Conservation (phyloP, 805 yeast genomes). For the Candida ipomoeae region DNA sequence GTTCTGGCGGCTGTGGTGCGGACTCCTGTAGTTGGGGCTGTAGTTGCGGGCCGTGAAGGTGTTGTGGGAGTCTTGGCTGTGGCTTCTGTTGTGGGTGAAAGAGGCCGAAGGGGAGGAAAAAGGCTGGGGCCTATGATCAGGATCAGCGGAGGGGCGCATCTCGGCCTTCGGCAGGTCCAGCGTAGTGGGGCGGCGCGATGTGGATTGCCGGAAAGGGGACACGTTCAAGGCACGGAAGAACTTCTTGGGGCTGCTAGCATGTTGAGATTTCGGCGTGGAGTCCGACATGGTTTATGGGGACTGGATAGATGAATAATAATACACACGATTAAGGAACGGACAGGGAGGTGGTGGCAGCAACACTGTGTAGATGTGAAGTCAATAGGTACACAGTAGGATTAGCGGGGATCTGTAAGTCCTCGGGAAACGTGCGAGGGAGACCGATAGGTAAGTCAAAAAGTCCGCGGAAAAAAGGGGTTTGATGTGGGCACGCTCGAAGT, state of each 20-base stretch:
- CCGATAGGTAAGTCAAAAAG: no score
- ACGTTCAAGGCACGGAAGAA: constrained; percentile 15
- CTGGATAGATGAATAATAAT: not conserved
- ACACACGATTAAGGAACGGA: not conserved
- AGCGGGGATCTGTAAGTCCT: not conserved
- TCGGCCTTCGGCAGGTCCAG: not conserved
- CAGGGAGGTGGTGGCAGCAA: no score
- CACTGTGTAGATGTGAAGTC: no score
- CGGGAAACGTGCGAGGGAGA: not conserved
- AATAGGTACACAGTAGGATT: not conserved
- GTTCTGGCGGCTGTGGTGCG: constrained; percentile 5
- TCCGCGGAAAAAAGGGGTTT: no score
- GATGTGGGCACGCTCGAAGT: not conserved
- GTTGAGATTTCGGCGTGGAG: constrained; percentile 1
- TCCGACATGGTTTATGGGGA: not conserved
- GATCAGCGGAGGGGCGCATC: not conserved
- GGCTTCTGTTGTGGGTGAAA: constrained; percentile 13
- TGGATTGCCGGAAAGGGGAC: constrained; percentile 16
- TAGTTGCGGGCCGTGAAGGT: not conserved
- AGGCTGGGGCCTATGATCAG: not conserved
- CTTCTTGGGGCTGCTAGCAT: constrained; percentile 16
- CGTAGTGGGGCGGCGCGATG: not conserved
- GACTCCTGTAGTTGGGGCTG: constrained; percentile 1
- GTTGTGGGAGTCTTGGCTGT: constrained; percentile 12
- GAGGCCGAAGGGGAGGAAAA: constrained; percentile 4